Evolutionary conservation across 164 flowering plant genomes (phyloP), one percentile per base, ranked within the genome.

Genomic region (Berberis vulgaris): DNA sequence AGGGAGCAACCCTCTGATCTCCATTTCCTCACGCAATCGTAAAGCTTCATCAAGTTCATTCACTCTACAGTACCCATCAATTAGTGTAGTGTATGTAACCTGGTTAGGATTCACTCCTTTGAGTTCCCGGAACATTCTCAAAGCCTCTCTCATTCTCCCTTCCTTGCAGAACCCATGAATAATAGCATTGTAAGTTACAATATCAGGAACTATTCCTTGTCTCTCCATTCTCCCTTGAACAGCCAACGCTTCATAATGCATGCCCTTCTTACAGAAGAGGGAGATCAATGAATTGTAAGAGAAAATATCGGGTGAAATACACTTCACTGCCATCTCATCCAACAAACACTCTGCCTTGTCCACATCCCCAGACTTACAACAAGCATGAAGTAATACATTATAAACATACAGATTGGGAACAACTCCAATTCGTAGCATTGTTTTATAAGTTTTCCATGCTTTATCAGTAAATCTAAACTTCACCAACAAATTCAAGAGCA

Each of bases 371-470:
- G 91, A 81, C 66, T 79, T 82, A 71, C 79, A 79, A 75, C 94
- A 90, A 67, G 91, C 94, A 81, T 90, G 97, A 60, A 94, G 69
- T 82, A 94, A 76, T 66, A 88, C 96, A 79, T 94, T 94, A 47
- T 78, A 90, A 11, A 94, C 62, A 60, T 87, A 83, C 49, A 78
- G 50, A 73, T 94, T 94, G 0, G 93, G 79, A 49, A 79, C 79
- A 54, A 87, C 82, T 63, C 98, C 93, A 11, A 77, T 38, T 49
- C 60, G 72, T 57, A 78, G 64, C 86, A 90, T 88, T 65, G 81
- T 84, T 69, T 76, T 79, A 45, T 83, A 88, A 43, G 75, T 50
- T 68, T 86, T 90, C 97, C 97, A 90, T 39, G 81, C 81, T 64
- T 58, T 80, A 69, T 82, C 77, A 64, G 82, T 82, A 78, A 78